Conservation (phyloP, 768 basidiomycete species). For the Cyclocybe cylindracea region DNA sequence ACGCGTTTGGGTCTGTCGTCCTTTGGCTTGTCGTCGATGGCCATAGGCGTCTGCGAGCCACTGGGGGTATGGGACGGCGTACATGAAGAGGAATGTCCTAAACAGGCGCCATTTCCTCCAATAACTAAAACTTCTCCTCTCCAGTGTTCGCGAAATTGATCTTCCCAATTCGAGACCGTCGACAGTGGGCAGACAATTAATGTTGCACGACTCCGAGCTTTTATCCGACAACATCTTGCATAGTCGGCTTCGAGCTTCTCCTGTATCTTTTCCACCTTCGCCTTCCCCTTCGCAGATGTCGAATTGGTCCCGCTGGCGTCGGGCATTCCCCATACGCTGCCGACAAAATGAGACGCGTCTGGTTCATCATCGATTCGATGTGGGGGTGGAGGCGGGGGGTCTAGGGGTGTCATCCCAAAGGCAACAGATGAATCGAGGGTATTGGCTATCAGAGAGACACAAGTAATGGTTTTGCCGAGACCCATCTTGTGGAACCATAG, state of each 20-base stretch:
- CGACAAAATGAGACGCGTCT: slow-evolving; percentile 65
- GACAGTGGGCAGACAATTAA: slow-evolving; percentile 96
- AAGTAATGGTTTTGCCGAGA: slow-evolving; percentile 95
- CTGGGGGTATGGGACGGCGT: slow-evolving; percentile 37
- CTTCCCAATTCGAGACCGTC: slow-evolving; percentile 98
- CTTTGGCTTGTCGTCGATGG: slow-evolving; percentile 32
- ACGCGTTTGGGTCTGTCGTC: slow-evolving; percentile 33
- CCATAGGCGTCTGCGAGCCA: slow-evolving; percentile 26
- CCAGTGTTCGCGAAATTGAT: slow-evolving; percentile 98
- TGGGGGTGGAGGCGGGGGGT: slow-evolving; percentile 40
- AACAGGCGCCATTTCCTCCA: slow-evolving; percentile 66
- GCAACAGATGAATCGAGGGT: slow-evolving; percentile 70
- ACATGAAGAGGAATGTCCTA: slow-evolving; percentile 33
- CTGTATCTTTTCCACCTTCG: slow-evolving; percentile 63
- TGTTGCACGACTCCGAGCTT: slow-evolving; percentile 83
- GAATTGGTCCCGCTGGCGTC: slow-evolving; percentile 30
- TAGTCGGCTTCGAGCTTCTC: slow-evolving; percentile 75
- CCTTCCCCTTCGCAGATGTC: slow-evolving; percentile 55
- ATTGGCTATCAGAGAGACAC: slow-evolving; percentile 89
- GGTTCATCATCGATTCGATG: slow-evolving; percentile 25
- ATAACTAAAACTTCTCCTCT: slow-evolving; percentile 81
- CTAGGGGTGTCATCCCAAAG: slow-evolving; percentile 63
- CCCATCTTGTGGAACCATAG: slow-evolving; percentile 71
- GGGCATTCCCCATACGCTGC: slow-evolving; percentile 88
- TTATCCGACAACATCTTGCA: slow-evolving; percentile 72